Evolutionary conservation across 257 asterid species (phyloP).

Genomic region (Leonotis leonurus): DNA sequence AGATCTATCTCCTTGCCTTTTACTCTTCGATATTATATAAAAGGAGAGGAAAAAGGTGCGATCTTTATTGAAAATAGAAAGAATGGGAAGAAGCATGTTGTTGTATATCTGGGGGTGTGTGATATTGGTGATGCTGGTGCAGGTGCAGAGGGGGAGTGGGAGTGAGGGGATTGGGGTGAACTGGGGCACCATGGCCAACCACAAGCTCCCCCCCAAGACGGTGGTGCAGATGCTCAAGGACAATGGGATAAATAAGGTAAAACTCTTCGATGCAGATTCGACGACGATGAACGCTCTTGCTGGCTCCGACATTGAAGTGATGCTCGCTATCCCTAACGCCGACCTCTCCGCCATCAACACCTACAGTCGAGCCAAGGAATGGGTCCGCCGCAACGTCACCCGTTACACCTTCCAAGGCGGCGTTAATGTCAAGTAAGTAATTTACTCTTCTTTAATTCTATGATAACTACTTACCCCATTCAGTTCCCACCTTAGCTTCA

Average conservation of each 20-base stretch:
- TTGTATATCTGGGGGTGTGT: not conserved
- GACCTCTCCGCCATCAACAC: slow-evolving; percentile 52
- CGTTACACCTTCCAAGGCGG: slow-evolving; percentile 61
- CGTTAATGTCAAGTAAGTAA: slow-evolving; percentile 59
- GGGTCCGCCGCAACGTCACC: slow-evolving; percentile 63
- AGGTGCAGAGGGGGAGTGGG: not conserved
- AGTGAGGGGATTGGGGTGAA: slow-evolving; percentile 55
- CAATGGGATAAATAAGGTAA: slow-evolving; percentile 60
- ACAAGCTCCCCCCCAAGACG: slow-evolving; percentile 51
- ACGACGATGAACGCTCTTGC: slow-evolving; percentile 63
- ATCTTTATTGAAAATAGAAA: not conserved
- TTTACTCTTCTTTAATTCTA: too few relatives aligned
- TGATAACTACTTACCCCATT: too few relatives aligned
- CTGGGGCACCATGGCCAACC: slow-evolving; percentile 79
- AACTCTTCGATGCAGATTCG: slow-evolving; percentile 62
- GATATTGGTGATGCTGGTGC: not conserved
- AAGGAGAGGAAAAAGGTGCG: not conserved
- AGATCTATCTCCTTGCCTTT: too few relatives aligned
- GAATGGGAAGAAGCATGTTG: not conserved
- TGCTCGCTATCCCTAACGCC: slow-evolving; percentile 79
- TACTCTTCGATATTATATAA: too few relatives aligned
- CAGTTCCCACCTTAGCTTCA: not conserved
- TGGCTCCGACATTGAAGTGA: slow-evolving; percentile 59
- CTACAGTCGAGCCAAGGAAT: slow-evolving; percentile 48
- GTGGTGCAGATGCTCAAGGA: slow-evolving; percentile 59